Conservation (phyloP, 106 monocot genomes). For the Posidonia australis region DNA sequence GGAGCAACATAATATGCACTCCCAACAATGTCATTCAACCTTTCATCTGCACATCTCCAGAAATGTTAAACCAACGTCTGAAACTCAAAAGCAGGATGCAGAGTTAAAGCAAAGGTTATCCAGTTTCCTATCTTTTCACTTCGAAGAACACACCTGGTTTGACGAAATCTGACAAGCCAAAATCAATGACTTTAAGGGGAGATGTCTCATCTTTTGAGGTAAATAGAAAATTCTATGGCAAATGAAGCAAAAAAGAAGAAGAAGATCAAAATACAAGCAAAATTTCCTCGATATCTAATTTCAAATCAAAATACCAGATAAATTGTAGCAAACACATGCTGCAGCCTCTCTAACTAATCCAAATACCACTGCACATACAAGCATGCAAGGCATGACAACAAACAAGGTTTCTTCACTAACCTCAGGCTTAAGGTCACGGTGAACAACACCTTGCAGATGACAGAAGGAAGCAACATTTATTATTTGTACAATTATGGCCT, state of each 20-base stretch:
- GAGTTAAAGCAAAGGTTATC: too few species aligned
- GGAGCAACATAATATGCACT: conserved; percentile 99
- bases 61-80: not conserved
- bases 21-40: conserved; percentile 94
- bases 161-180: conserved; percentile 95
- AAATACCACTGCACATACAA: too few species aligned
- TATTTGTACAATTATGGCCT: conserved; percentile 74
- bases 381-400: not conserved
- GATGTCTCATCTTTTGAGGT: conserved; percentile 75
- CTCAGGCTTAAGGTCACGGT: conserved; percentile 98
- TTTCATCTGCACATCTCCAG: conserved; percentile 47
- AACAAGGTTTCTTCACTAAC: conserved; percentile 17
- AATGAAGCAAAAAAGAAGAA: not conserved
- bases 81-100: too few species aligned
- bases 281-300: too few species aligned
- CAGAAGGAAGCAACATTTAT: conserved; percentile 74
- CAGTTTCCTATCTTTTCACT: not conserved
- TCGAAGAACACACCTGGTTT: conserved; percentile 64
- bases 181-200: conserved; percentile 84
- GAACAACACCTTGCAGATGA: conserved; percentile 97
- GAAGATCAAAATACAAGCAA: not conserved
- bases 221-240: conserved; percentile 86
- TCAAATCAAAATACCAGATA: too few species aligned
- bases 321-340: too few species aligned
- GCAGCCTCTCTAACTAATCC: too few species aligned